Percentiles rank a stretch among this genome's conserved stretches.
Conservation (phyloP, 2,329 filamentous ascomycete genomes). For the Pseudogymnoascus sp. region DNA sequence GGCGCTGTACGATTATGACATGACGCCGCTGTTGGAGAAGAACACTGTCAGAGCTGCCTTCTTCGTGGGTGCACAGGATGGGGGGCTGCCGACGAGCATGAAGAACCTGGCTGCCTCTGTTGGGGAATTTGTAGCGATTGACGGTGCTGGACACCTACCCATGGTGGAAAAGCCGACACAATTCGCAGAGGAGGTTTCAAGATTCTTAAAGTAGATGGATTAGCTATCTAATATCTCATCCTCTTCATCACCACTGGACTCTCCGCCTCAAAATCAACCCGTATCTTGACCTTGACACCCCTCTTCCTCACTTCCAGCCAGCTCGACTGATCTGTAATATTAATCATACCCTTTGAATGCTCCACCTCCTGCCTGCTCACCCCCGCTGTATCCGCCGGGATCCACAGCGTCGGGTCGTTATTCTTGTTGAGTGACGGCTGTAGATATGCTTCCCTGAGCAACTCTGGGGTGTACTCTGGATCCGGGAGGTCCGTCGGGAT, state of each 20-base stretch:
- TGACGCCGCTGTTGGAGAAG: slow-evolving; percentile 45
- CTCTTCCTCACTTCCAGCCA: slow-evolving; percentile 35
- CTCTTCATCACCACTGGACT: background rate
- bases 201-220: slow-evolving; percentile 38
- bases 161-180: slow-evolving; percentile 68
- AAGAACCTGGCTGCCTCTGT: slow-evolving; percentile 56
- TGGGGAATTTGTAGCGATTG: slow-evolving; percentile 54
- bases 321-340: slow-evolving; percentile 52
- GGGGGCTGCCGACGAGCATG: slow-evolving; percentile 71
- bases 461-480: slow-evolving; percentile 38
- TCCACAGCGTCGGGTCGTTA: slow-evolving; percentile 46
- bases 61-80: slow-evolving; percentile 65
- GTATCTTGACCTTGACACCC: background rate
- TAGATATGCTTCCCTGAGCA: slow-evolving; percentile 43
- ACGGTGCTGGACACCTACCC: slow-evolving; percentile 68
- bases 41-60: slow-evolving; percentile 55
- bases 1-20: slow-evolving; percentile 63
- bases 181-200: slow-evolving; percentile 55
- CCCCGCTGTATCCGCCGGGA: slow-evolving; percentile 48
- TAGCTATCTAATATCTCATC: background rate
- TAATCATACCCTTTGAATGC: slow-evolving; percentile 44
- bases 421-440: slow-evolving; percentile 41
- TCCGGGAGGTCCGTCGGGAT: slow-evolving; percentile 41
- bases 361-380: slow-evolving; percentile 47
- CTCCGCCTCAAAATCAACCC: background rate